A percentile compares a stretch with the other conserved stretches of the same genome.
phyloP scores from a whole-genome alignment of 2,329 filamentous ascomycete species.

The Calonectria honghensis region DNA sequence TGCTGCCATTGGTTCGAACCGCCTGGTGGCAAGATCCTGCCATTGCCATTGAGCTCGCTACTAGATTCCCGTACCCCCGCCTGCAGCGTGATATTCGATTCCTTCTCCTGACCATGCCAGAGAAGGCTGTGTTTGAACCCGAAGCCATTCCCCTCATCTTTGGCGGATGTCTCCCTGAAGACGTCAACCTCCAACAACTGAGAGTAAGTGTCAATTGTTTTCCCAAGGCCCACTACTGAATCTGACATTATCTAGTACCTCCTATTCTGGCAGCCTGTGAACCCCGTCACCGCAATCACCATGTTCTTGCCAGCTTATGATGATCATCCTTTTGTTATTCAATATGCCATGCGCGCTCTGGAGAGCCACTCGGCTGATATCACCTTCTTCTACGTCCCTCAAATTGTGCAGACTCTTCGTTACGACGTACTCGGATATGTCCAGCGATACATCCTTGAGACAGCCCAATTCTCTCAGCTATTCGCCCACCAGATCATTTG shows the following conservation, averaged over 20 bases:
- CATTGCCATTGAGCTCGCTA: constrained; percentile 89
- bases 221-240: background rate
- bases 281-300: constrained; percentile 93
- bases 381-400: constrained; percentile 98
- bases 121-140: constrained; percentile 86
- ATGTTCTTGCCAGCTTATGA: constrained; percentile 94
- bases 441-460: constrained; percentile 96
- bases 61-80: constrained; percentile 85
- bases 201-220: constrained; percentile 73
- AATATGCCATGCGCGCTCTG: constrained; percentile 96
- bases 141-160: constrained; percentile 90
- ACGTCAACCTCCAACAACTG: constrained; percentile 86
- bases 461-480: constrained; percentile 96
- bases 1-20: constrained; percentile 81
- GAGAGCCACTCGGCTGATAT: constrained; percentile 97
- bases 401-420: constrained; percentile 95
- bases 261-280: constrained; percentile 93
- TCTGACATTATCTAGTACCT: constrained; percentile 77
- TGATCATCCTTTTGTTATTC: constrained; percentile 93
- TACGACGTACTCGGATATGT: constrained; percentile 97
- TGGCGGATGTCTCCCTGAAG: constrained; percentile 83
- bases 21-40: constrained; percentile 92
- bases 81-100: constrained; percentile 85
- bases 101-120: constrained; percentile 87
- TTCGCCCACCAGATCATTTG: constrained; percentile 99